A percentile compares a stretch with the other conserved stretches of the same genome.
phyloP scores from a whole-genome alignment of 176 grass and related monocot genomes.

The Juncus inflexus region DNA sequence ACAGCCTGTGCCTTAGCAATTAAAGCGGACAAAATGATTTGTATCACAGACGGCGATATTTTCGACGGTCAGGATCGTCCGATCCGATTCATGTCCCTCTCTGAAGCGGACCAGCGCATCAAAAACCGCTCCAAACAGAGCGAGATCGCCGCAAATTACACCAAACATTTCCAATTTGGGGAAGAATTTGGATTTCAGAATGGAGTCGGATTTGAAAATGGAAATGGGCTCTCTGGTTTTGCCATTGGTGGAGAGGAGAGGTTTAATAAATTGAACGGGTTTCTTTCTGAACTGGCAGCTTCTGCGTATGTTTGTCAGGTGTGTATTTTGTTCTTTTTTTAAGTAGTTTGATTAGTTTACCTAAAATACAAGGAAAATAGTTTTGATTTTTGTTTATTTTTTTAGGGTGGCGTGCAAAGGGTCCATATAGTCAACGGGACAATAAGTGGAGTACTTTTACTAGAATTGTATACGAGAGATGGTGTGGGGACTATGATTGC shows the following conservation, averaged over 20 bases:
- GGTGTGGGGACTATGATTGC: slow-evolving; percentile 94
- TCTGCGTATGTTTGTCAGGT: slow-evolving; percentile 90
- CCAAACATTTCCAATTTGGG: slow-evolving; percentile 56
- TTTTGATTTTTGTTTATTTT: too few species aligned
- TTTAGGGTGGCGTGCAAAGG: slow-evolving; percentile 90
- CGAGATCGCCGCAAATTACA: slow-evolving; percentile 80
- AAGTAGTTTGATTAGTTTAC: slow-evolving; percentile 17
- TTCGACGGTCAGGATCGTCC: slow-evolving; percentile 55
- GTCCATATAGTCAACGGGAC: slow-evolving; percentile 93
- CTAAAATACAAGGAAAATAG: too few species aligned
- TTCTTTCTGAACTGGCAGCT: slow-evolving; percentile 82
- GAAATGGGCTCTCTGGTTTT: slow-evolving; percentile 75
- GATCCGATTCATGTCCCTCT: slow-evolving; percentile 75
- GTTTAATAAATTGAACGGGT: slow-evolving; percentile 67
- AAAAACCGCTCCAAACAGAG: slow-evolving; percentile 66
- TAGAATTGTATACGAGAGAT: slow-evolving; percentile 99
- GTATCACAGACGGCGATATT: slow-evolving; percentile 74
- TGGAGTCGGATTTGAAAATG: slow-evolving; percentile 78
- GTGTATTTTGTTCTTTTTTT: slow-evolving; percentile 35
- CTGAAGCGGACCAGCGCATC: slow-evolving; percentile 70
- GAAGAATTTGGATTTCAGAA: slow-evolving; percentile 55
- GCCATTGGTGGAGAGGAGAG: slow-evolving; percentile 72
- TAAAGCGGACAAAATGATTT: slow-evolving; percentile 84
- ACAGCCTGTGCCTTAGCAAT: slow-evolving; percentile 82
- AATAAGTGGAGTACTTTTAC: slow-evolving; percentile 66